Conservation (phyloP, 345 rosid genomes). For the Alliaria petiolata region DNA sequence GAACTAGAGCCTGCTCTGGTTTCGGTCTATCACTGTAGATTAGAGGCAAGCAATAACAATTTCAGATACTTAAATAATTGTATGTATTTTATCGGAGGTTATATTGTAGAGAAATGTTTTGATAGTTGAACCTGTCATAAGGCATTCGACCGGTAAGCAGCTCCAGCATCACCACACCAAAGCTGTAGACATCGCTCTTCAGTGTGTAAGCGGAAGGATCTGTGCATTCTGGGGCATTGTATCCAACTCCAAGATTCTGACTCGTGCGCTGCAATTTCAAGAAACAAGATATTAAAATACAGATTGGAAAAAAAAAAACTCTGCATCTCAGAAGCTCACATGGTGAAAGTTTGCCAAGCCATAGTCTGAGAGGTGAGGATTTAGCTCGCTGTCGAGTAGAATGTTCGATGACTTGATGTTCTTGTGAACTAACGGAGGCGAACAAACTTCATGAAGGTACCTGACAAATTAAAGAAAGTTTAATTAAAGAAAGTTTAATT, state of each 20-base stretch:
- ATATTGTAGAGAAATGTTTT: background rate
- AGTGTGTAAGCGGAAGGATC: slow-evolving; percentile 64
- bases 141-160: slow-evolving; percentile 84
- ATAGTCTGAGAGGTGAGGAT: slow-evolving; percentile 74
- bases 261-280: slow-evolving; percentile 59
- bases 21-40: slow-evolving; percentile 53
- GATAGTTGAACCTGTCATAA: slow-evolving; percentile 49
- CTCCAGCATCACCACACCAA: slow-evolving; percentile 97
- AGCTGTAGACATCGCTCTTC: slow-evolving; percentile 89
- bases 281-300: background rate
- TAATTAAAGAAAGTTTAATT: too few species aligned
- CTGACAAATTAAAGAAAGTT: slow-evolving; percentile 35
- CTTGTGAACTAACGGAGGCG: slow-evolving; percentile 87
- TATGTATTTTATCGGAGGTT: background rate
- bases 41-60: background rate
- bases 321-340: slow-evolving; percentile 35
- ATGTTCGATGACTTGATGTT: slow-evolving; percentile 92
- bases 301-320: background rate
- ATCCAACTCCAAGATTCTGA: slow-evolving; percentile 86
- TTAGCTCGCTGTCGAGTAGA: slow-evolving; percentile 83
- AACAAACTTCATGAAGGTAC: slow-evolving; percentile 90
- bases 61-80: slow-evolving; percentile 1
- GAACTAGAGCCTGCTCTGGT: slow-evolving; percentile 70
- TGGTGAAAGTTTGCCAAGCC: slow-evolving; percentile 76
- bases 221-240: slow-evolving; percentile 91